Percentiles rank a stretch among this genome's conserved stretches.
Evolutionary conservation across 768 basidiomycete genomes (phyloP).

Genomic region (Boletus pseudopeckii): DNA sequence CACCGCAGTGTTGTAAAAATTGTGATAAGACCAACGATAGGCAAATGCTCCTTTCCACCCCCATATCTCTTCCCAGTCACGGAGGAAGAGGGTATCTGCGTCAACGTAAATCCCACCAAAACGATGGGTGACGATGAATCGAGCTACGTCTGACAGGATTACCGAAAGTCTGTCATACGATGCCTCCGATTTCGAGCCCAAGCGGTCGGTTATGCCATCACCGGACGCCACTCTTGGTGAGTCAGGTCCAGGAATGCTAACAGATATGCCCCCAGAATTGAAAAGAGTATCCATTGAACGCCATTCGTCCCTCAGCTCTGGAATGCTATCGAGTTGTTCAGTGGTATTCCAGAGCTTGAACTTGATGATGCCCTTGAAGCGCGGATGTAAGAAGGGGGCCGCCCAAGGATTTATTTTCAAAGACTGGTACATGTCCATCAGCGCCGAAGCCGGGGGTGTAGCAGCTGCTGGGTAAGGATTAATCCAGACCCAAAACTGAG

Average conservation of each 20-base stretch:
- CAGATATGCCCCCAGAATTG: conserved; percentile 81
- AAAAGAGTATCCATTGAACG: conserved; percentile 71
- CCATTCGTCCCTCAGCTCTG: conserved; percentile 90
- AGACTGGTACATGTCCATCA: conserved; percentile 77
- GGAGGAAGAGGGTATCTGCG: conserved; percentile 86
- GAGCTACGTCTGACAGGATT: conserved; percentile 92
- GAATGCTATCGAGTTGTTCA: conserved; percentile 84
- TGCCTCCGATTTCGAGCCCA: conserved; percentile 54
- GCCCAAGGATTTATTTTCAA: conserved; percentile 86
- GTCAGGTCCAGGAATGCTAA: conserved; percentile 44
- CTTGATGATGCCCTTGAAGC: conserved; percentile 84
- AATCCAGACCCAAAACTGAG: conserved; percentile 96
- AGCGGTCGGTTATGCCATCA: conserved; percentile 36
- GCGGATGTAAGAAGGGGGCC: conserved; percentile 82
- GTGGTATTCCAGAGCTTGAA: conserved; percentile 98
- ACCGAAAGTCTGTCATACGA: conserved; percentile 81
- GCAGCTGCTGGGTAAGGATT: conserved; percentile 89
- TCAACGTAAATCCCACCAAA: conserved; percentile 95
- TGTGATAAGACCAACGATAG: conserved; percentile 89
- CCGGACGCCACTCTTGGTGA: conserved; percentile 15
- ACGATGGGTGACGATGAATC: conserved; percentile 91
- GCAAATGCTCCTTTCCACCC: conserved; percentile 94
- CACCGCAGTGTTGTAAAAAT: conserved; percentile 93
- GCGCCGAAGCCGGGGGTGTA: conserved; percentile 73
- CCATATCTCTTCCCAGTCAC: conserved; percentile 98